A percentile compares a stretch with the other conserved stretches of the same genome.
Conservation (phyloP, 805 yeast genomes). For the Starmera dryadoides region DNA sequence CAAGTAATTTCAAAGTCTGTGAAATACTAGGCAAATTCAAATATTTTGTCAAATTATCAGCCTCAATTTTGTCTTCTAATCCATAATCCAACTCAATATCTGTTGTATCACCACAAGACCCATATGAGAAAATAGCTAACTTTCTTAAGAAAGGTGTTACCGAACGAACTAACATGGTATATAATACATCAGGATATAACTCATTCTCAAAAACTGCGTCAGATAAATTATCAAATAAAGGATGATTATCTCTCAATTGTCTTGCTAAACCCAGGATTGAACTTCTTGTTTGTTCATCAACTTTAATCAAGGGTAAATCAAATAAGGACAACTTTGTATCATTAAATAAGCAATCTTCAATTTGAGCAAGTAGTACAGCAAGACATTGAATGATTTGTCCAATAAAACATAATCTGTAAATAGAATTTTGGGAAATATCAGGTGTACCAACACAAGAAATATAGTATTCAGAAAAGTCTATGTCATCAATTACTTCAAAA, state of each 20-base stretch:
- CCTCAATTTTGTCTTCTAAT: constrained; percentile 33
- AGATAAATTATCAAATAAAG: constrained; percentile 20
- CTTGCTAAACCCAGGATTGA: constrained; percentile 7
- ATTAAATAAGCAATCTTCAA: constrained; percentile 21
- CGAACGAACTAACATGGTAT: constrained; percentile 47
- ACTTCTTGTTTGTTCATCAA: constrained; percentile 5
- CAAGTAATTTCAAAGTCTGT: constrained; percentile 11
- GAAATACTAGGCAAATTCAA: constrained; percentile 38
- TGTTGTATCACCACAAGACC: constrained; percentile 41
- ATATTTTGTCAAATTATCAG: constrained; percentile 43
- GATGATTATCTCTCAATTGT: constrained; percentile 18
- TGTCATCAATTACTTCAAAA: constrained; percentile 27
- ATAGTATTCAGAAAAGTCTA: constrained; percentile 47
- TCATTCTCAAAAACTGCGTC: constrained; percentile 17
- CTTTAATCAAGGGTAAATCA: constrained; percentile 25
- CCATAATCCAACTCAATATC: constrained; percentile 22
- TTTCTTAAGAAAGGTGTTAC: constrained; percentile 61
- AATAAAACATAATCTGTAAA: constrained; percentile 41
- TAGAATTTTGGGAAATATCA: constrained; percentile 36
- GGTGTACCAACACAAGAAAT: constrained; percentile 43
- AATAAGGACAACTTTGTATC: constrained; percentile 20
- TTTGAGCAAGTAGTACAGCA: constrained; percentile 14
- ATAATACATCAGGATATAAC: constrained; percentile 33
- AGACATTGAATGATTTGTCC: constrained; percentile 45
- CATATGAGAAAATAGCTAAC: constrained; percentile 47